Base-by-base conservation (phyloP, 352 stramenopile species). In the Globisporangium solare region DNA sequence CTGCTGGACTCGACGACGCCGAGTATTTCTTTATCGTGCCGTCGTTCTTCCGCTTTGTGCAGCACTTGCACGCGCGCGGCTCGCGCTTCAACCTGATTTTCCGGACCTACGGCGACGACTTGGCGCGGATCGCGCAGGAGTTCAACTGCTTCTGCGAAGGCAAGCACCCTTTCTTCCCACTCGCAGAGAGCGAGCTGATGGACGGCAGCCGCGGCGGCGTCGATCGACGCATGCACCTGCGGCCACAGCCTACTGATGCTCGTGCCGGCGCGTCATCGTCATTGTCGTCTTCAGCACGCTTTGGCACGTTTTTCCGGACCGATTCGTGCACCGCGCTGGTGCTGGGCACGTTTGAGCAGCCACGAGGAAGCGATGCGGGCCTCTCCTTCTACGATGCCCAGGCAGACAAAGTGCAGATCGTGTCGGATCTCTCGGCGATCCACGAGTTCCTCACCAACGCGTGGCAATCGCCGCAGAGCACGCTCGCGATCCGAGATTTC, bases 141-240 rank as follows among this genome's bases (percentile, higher is more conserved):
- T 90, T 92, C 60, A 92, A 92, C 45, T 66, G 66, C 40, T 92
- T 92, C 50, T 92, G 83, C 52, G 70, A 86, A 52, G 74, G 78
- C 13, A 49, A 63, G 0, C 83, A 92, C 46, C 83, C 83, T 35
- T 83, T 68, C 35, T 87, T 88, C 52, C 63, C 63, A 6, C 58
- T 80, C 4, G 31, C 42, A 14, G 3, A 6, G 3, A 67, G 64
- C 15, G 17, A 8, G 18, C 6, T 46, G 35, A 88, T 92, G 78
- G 74, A 92, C 49, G 82, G 82, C 50, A 78, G 65, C 13, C 51
- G 73, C 54, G 75, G 69, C 17, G 46, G 56, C 4, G 39, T 81
- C 18, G 82, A 92, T 51, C 75, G 79, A 1, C 66, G 82, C 4
- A 70, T 86, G n/a, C 61, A 84, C 56, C 51, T 87, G 37, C 11